Evolutionary conservation across 116 monocot genomes (phyloP), one percentile per base, ranked within the genome.

Genomic region (Cymodocea nodosa): DNA sequence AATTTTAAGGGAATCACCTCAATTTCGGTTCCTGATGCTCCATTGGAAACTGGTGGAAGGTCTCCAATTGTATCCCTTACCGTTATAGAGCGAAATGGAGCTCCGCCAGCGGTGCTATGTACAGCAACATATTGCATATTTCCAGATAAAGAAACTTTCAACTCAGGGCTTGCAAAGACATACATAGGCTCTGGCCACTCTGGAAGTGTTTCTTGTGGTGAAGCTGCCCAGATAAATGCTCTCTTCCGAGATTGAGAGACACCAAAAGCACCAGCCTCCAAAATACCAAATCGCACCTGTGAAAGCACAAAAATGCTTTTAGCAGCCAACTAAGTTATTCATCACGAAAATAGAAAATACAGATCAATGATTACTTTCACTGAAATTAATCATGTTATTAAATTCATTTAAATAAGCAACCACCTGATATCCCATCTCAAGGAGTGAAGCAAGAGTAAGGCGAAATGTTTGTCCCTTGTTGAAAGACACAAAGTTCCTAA

Each of bases 371-470:
- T 6, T 39, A 39, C 4, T 39, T 39, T 39, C 39, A 39, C 39
- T 39, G 39, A 39, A 39, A 39, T 39, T 39, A 39, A 39, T 39
- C 39, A 39, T n/a, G n/a, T n/a, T n/a, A n/a, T n/a, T n/a, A n/a
- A 18, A 39, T 14, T 22, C 0, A 52, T 52, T 14, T 0, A 66
- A 51, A 11, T 15, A 55, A 55, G 25, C 30, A 18, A 56, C 9
- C 64, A 97, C 97, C 91, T 97, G 97, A 70, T 97, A 91, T 61
- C 92, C 92, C 97, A 97, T 91, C 71, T 91, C 97, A 49, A 97
- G 71, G 11, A 97, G 87, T n/a, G 94, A 94, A 60, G 94, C 94
- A 76, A 94, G 72, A 59, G 94, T 77, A 52, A 94, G 73, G 23
- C 87, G 80, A 68, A 94, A 94, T 61, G 94, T 94, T 68, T 91